These are phyloP conservation scores for Tetracladium marchalianum DNA, from an alignment of 495 filamentous ascomycete species.

Conservation along the genomic window DNA sequence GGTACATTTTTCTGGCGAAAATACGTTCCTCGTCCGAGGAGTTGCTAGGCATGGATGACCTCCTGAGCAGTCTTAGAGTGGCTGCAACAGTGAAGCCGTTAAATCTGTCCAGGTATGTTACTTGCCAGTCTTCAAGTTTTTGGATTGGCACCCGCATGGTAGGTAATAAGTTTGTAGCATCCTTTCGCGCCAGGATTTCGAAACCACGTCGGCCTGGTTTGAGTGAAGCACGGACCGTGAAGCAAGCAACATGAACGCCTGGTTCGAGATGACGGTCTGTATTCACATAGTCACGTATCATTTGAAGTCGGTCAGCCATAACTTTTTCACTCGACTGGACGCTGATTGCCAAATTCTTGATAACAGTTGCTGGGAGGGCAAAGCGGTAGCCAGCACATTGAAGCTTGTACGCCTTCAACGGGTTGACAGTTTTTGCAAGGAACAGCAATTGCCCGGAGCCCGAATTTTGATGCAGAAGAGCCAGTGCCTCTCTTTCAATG, in stretches of 20 bases:
- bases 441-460: slow-evolving; percentile 72
- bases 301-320: slow-evolving; percentile 43
- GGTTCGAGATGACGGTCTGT: slow-evolving; percentile 42
- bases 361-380: slow-evolving; percentile 58
- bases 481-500: slow-evolving; percentile 13
- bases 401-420: slow-evolving; percentile 48
- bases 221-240: slow-evolving; percentile 58
- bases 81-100: slow-evolving; percentile 4
- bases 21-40: slow-evolving; percentile 15
- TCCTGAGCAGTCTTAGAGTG: slow-evolving; percentile 5
- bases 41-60: background rate
- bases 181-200: slow-evolving; percentile 61
- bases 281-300: slow-evolving; percentile 51
- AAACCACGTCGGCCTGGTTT: slow-evolving; percentile 45
- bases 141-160: slow-evolving; percentile 47
- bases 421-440: slow-evolving; percentile 57
- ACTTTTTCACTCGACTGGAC: slow-evolving; percentile 56
- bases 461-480: slow-evolving; percentile 10
- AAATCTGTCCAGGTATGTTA: slow-evolving; percentile 28
- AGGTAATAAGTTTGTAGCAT: slow-evolving; percentile 57
- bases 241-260: slow-evolving; percentile 68
- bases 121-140: slow-evolving; percentile 47
- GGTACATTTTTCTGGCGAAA: slow-evolving; percentile 28
- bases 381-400: slow-evolving; percentile 69
- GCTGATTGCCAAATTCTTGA: slow-evolving; percentile 50